phyloP scores from a whole-genome alignment of 768 basidiomycete species.

The Mycena venus region DNA sequence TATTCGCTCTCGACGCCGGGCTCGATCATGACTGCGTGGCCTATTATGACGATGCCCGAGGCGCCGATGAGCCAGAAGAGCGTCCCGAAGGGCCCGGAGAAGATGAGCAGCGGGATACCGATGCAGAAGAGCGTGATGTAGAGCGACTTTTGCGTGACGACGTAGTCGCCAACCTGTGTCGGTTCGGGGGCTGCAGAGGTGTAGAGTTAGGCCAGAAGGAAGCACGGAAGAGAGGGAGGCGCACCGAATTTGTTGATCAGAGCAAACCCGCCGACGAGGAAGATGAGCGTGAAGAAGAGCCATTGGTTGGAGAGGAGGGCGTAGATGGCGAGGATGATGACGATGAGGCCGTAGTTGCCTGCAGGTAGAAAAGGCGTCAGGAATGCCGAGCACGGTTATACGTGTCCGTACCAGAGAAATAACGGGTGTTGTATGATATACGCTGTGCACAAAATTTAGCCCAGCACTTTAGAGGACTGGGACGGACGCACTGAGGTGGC shows the following conservation, averaged over 20 bases:
- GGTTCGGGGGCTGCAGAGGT: constrained; percentile 90
- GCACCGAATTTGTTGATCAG: constrained; percentile 91
- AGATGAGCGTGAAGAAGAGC: constrained; percentile 85
- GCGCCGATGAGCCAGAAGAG: constrained; percentile 97
- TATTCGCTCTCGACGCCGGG: constrained; percentile 97
- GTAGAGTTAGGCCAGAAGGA: too few species aligned
- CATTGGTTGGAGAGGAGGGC: constrained; percentile 86
- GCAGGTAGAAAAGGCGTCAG: constrained; percentile 35
- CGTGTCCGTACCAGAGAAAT: constrained; percentile 74
- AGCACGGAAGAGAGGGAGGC: constrained; percentile 39
- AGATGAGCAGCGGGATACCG: constrained; percentile 90
- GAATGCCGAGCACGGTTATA: neutral
- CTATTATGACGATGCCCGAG: constrained; percentile 85
- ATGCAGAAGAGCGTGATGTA: constrained; percentile 93
- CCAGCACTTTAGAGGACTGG: neutral
- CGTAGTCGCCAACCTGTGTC: constrained; percentile 83
- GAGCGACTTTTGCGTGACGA: constrained; percentile 90
- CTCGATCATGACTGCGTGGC: constrained; percentile 90
- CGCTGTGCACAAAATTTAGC: constrained; percentile 63
- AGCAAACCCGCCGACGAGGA: constrained; percentile 93
- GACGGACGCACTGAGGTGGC: constrained; percentile 75
- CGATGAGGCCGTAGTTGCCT: constrained; percentile 91
- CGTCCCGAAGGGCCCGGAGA: constrained; percentile 80
- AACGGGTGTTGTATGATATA: constrained; percentile 94
- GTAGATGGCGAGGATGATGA: constrained; percentile 85